phyloP scores from a whole-genome alignment of 1,284 basidiomycete genomes.

The Ceratobasidium papillatum region DNA sequence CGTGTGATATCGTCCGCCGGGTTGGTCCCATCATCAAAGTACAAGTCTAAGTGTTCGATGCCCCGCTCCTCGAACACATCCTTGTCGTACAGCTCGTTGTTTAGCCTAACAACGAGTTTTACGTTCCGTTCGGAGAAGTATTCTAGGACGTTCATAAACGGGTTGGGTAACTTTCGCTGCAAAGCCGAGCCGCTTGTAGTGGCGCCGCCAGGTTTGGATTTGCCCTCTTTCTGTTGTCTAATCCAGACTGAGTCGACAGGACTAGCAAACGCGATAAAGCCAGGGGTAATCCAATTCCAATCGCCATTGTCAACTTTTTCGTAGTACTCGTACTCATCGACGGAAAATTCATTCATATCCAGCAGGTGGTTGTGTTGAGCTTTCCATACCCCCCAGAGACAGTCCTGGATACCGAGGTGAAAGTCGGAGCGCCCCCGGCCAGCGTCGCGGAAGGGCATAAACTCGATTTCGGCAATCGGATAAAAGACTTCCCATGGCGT shows the following conservation, averaged over 20 bases:
- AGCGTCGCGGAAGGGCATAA: constrained; percentile 96
- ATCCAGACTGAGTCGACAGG: constrained; percentile 81
- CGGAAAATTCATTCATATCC: constrained; percentile 90
- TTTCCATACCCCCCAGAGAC: constrained; percentile 95
- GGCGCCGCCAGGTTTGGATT: constrained; percentile 48
- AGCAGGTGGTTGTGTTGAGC: constrained; percentile 90
- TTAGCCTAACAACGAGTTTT: constrained; percentile 93
- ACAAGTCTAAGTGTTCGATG: constrained; percentile 91
- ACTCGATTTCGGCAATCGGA: constrained; percentile 88
- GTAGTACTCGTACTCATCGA: constrained; percentile 91
- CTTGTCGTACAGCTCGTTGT: constrained; percentile 93
- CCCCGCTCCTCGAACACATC: constrained; percentile 84
- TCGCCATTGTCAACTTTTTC: constrained; percentile 97
- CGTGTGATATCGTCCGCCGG: constrained; percentile 94
- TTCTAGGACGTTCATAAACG: constrained; percentile 88
- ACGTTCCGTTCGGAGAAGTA: constrained; percentile 90
- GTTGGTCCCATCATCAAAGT: constrained; percentile 99
- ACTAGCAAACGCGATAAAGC: constrained; percentile 96
- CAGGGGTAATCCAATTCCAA: constrained; percentile 95
- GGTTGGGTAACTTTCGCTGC: constrained; percentile 76
- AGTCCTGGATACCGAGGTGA: constrained; percentile 91
- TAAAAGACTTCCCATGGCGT: constrained; percentile 96
- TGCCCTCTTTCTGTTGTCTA: constrained; percentile 49
- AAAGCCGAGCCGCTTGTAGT: constrained; percentile 57
- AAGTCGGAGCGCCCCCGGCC: constrained; percentile 94